A percentile compares a stretch with the other conserved stretches of the same genome.
phyloP scores from a whole-genome alignment of 176 grass and related monocot species.

The Aegilops longissima region DNA sequence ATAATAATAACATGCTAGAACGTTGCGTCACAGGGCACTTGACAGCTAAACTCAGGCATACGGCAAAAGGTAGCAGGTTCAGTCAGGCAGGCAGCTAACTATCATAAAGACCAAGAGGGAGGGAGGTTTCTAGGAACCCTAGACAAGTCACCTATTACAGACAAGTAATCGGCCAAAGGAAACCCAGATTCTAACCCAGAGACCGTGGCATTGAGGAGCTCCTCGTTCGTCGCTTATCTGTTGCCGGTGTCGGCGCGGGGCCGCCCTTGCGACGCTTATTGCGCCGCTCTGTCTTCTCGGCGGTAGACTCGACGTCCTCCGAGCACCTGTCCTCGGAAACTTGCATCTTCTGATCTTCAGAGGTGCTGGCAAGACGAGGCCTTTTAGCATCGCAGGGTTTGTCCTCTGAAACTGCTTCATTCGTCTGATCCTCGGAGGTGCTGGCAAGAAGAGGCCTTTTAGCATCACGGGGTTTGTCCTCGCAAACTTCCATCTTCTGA shows the following conservation, averaged over 20 bases:
- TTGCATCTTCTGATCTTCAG: not conserved
- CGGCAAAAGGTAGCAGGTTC: not conserved
- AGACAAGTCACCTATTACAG: not conserved
- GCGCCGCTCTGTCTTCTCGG: conserved; percentile 35
- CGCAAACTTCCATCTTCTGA: not conserved
- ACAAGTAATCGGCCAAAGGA: not conserved
- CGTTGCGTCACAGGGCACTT: too few relatives aligned
- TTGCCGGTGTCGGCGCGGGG: not conserved
- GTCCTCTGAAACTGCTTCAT: conserved; percentile 1
- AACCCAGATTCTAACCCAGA: not conserved
- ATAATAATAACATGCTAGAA: too few relatives aligned
- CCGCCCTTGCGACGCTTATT: conserved; percentile 74
- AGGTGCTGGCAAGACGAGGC: not conserved
- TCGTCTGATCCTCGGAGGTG: not conserved
- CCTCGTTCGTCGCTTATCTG: conserved; percentile 42
- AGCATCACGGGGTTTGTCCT: not conserved
- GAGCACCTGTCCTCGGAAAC: conserved; percentile 26
- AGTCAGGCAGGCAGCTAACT: not conserved
- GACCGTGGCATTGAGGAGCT: conserved; percentile 31
- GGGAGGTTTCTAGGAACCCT: too few relatives aligned
- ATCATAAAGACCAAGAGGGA: not conserved
- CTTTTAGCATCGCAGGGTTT: conserved; percentile 11
- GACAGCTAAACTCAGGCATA: too few relatives aligned
- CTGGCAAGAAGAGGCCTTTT: conserved; percentile 16
- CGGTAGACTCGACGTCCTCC: not conserved